phyloP scores from a whole-genome alignment of 2,329 filamentous ascomycete genomes.

The Dactylonectria estremocensis region DNA sequence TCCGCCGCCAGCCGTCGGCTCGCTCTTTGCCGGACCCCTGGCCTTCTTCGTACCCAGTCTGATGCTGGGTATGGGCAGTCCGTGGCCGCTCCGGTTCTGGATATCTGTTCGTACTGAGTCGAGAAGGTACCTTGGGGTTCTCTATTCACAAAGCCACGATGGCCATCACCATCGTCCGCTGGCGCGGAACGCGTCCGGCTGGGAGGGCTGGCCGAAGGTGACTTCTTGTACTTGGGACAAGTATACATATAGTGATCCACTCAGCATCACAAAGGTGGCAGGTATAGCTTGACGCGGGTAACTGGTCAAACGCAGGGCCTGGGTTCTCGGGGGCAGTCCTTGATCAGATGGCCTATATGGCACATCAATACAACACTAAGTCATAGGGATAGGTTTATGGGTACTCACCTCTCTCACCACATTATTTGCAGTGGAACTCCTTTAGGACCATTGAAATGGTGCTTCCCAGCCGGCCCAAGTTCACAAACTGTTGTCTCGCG shows the following conservation, averaged over 20 bases:
- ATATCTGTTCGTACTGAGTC: no score
- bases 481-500: neutral
- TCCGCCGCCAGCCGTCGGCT: no score
- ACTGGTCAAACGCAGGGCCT: slow-evolving; percentile 6
- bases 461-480: neutral
- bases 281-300: slow-evolving; percentile 28
- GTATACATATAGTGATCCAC: slow-evolving; percentile 31
- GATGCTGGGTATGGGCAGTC: no score
- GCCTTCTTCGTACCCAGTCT: no score
- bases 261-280: slow-evolving; percentile 37
- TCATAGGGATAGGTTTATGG: neutral
- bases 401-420: slow-evolving; percentile 29
- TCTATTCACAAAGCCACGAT: neutral
- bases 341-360: slow-evolving; percentile 37
- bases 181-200: slow-evolving; percentile 10
- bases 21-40: no score
- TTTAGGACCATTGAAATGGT: slow-evolving; percentile 17
- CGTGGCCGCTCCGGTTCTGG: no score
- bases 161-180: neutral
- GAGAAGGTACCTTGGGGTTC: neutral
- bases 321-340: slow-evolving; percentile 33
- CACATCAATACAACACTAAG: neutral
- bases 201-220: neutral
- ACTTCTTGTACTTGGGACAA: slow-evolving; percentile 29
- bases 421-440: slow-evolving; percentile 23